Base-by-base conservation (phyloP, 192 early-diverging fungal species). In the Rhizoclosmatium globosum region DNA sequence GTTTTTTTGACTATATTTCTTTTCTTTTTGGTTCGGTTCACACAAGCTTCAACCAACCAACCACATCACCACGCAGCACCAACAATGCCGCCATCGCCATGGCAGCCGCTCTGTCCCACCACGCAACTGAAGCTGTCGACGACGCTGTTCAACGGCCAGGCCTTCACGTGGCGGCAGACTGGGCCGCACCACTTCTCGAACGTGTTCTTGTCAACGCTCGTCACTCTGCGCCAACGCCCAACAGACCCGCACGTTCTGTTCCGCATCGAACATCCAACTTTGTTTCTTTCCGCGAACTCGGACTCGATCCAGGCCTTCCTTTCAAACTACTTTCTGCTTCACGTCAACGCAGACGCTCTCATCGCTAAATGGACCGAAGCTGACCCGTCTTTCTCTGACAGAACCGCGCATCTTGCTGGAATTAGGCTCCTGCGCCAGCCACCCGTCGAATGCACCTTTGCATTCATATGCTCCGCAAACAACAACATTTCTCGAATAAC, bases 401-500 rank as follows among this genome's bases (percentile, higher is more conserved):
- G 48, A 17, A 56, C 59, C 17, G 15, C 23, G 21, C 57, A 23
- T 48, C 62, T 69, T 42, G 15, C 50, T 80, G 85, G 64, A 23
- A 67, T 41, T 4, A 38, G 74, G 13, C 64, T 76, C 7, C 41
- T 76, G 47, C 74, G 74, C 1, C 96, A 98, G 74, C 93, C 95
- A 39, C 94, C 95, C 9, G 86, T 91, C 21, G 98, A 99, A 83
- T 95, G 91, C 73, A 69, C 96, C 59, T 83, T 99, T 59, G 89
- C 90, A 23, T 99, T 99, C 73, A 97, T 99, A 11, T 98, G 96
- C 81, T 94, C 93, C 2, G 89, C 90, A 43, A 97, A 97, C 84
- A 99, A 99, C 87, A 97, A 98, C 86, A 97, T 99, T 56, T 79
- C 87, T 31, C 84, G 98, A 41, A 99, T 99, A 48, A 92, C 95